Percentiles rank a stretch among this genome's conserved stretches.
These are phyloP conservation scores for Fonsecaea monophora DNA, from an alignment of 2,329 filamentous ascomycete genomes.

Conservation along the genomic window DNA sequence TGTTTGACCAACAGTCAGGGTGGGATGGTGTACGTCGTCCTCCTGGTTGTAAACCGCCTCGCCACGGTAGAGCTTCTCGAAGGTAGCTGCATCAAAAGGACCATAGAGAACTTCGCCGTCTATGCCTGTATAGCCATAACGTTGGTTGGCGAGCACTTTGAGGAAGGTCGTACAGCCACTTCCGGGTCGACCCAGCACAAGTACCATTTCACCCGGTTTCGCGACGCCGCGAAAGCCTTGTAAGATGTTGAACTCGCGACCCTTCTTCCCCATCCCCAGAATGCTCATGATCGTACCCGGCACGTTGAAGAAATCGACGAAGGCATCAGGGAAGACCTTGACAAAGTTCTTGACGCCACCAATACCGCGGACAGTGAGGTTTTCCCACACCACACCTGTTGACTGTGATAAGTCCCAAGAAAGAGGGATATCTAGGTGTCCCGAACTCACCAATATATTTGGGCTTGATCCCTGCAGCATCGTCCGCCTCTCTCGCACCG, in stretches of 20 bases:
- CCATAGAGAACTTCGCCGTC: conserved; percentile 79
- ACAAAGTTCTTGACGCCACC: conserved; percentile 75
- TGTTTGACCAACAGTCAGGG: conserved; percentile 85
- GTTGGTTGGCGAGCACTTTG: conserved; percentile 71
- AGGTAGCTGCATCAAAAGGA: conserved; percentile 72
- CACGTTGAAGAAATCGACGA: conserved; percentile 78
- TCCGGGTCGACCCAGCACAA: conserved; percentile 80
- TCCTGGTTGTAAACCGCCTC: conserved; percentile 87
- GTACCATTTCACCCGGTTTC: conserved; percentile 85
- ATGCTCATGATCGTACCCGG: conserved; percentile 68
- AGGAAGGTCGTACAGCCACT: conserved; percentile 74
- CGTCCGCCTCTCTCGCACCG: conserved; percentile 73
- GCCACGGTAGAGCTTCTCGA: conserved; percentile 74
- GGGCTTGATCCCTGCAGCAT: conserved; percentile 76
- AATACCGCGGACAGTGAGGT: conserved; percentile 75
- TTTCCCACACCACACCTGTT: conserved; percentile 71
- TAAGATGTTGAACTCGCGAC: conserved; percentile 74
- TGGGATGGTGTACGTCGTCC: conserved; percentile 84
- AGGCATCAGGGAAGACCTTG: conserved; percentile 78
- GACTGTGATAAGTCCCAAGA: not conserved
- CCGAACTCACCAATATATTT: conserved; percentile 70
- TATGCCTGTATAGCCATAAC: conserved; percentile 65
- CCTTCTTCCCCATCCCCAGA: conserved; percentile 71
- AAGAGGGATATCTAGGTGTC: not conserved
- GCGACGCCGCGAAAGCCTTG: conserved; percentile 71